These are phyloP conservation scores for Lenzites betulinus DNA, from an alignment of 768 basidiomycete genomes.

Conservation along the genomic window DNA sequence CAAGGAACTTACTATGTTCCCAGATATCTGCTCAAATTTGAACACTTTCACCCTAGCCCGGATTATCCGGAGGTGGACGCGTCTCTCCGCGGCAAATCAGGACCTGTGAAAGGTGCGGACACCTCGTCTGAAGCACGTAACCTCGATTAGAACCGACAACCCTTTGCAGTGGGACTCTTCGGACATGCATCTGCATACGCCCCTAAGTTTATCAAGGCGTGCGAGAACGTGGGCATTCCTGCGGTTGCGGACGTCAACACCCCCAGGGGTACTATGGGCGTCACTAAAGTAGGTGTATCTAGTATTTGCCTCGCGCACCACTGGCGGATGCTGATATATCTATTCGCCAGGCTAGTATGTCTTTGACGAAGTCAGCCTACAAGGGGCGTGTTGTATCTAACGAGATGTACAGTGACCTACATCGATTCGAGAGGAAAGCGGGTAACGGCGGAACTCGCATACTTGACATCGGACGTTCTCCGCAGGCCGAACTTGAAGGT, in stretches of 20 bases:
- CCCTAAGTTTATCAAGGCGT: slow-evolving; percentile 56
- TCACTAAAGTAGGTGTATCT: slow-evolving; percentile 50
- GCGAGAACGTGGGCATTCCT: slow-evolving; percentile 52
- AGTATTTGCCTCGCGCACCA: neutral
- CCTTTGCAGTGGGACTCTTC: slow-evolving; percentile 51
- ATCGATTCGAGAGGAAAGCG: slow-evolving; percentile 53
- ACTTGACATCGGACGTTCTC: slow-evolving; percentile 65
- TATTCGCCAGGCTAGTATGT: slow-evolving; percentile 33
- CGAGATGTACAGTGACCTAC: slow-evolving; percentile 58
- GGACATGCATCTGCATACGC: slow-evolving; percentile 47
- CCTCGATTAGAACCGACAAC: neutral
- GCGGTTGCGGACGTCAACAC: slow-evolving; percentile 60
- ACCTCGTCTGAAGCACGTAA: neutral
- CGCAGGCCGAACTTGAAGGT: slow-evolving; percentile 67
- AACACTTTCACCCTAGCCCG: slow-evolving; percentile 54
- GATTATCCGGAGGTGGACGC: slow-evolving; percentile 52
- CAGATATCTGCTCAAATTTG: slow-evolving; percentile 75
- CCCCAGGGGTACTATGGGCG: slow-evolving; percentile 56
- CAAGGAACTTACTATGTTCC: neutral
- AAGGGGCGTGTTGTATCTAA: neutral
- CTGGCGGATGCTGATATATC: neutral
- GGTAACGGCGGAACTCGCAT: slow-evolving; percentile 65
- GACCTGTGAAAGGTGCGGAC: slow-evolving; percentile 49
- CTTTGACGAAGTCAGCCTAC: too few species aligned
- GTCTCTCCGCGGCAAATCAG: slow-evolving; percentile 47